A percentile compares a stretch with the other conserved stretches of the same genome.
Conservation (phyloP, 108 stramenopile genomes). For the Nitzschia inconspicua region DNA sequence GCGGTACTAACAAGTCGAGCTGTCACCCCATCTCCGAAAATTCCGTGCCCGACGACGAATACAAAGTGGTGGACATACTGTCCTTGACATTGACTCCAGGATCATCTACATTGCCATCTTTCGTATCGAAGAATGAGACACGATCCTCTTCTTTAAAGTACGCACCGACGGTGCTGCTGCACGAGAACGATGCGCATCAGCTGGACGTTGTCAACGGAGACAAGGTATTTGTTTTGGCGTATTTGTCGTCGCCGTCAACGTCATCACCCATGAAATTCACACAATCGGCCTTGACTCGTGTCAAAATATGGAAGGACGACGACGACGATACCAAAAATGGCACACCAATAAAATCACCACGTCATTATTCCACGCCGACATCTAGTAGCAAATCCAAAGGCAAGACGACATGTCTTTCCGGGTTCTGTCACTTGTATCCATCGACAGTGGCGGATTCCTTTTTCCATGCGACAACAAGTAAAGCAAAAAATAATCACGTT, state of each 20-base stretch:
- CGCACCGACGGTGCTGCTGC: slow-evolving; percentile 12
- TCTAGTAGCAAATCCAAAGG: not conserved
- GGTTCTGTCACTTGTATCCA: slow-evolving; percentile 29
- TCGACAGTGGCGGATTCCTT: slow-evolving; percentile 7
- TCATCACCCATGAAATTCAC: not conserved
- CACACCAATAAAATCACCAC: too few relatives aligned
- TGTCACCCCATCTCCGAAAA: too few relatives aligned
- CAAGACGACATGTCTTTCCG: slow-evolving; percentile 10
- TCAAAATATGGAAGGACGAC: not conserved
- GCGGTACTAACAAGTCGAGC: not conserved
- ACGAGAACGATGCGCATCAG: slow-evolving; percentile 17
- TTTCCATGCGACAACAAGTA: not conserved
- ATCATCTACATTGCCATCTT: slow-evolving; percentile 7
- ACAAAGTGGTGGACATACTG: too few relatives aligned
- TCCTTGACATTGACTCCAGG: not conserved
- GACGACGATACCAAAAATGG: too few relatives aligned
- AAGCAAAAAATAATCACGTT: not conserved
- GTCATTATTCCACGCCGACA: too few relatives aligned
- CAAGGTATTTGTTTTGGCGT: slow-evolving; percentile 11
- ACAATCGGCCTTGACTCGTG: not conserved
- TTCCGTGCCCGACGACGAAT: too few relatives aligned
- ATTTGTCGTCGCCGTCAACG: not conserved
- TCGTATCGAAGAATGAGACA: not conserved
- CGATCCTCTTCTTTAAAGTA: slow-evolving; percentile 20
- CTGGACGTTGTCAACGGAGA: slow-evolving; percentile 18